phyloP scores from a whole-genome alignment of 805 yeast species.

The Starmerella apis region DNA sequence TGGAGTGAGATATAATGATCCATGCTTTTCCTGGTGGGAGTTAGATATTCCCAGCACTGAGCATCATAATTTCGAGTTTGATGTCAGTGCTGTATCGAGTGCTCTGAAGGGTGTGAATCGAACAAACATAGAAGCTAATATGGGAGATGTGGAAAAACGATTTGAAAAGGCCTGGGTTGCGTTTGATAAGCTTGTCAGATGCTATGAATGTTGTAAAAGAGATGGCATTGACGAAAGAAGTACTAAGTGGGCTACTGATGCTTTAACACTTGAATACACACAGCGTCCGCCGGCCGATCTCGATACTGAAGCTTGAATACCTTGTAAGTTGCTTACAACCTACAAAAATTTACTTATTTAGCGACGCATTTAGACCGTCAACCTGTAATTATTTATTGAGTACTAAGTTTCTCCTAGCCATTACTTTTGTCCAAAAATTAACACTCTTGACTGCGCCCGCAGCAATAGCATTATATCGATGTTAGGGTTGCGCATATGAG shows the following conservation, averaged over 20 bases:
- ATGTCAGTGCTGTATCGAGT: not conserved
- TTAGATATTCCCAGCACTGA: not conserved
- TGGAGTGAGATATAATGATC: not conserved
- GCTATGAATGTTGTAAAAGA: not conserved
- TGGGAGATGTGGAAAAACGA: not conserved
- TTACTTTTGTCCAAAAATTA: too few relatives aligned
- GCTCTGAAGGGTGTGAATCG: conserved; percentile 1
- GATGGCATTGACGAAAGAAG: not conserved
- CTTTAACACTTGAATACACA: not conserved
- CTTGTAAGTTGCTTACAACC: too few relatives aligned
- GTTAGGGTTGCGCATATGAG: not conserved
- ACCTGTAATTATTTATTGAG: not conserved
- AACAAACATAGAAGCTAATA: not conserved
- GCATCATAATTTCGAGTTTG: not conserved
- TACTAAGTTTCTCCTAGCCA: too few relatives aligned
- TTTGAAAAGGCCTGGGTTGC: not conserved
- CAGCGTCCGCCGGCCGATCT: not conserved
- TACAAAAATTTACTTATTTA: not conserved
- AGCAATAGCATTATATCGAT: not conserved
- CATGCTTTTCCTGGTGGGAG: not conserved
- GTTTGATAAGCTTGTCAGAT: not conserved
- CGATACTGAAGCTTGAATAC: not conserved
- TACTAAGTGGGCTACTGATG: not conserved
- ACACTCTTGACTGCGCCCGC: conserved; percentile 1
- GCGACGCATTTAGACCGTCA: not conserved